Percentiles rank a stretch among this genome's conserved stretches.
These are phyloP conservation scores for Lentinula sp. DNA, from an alignment of 768 basidiomycete species.

Conservation along the genomic window DNA sequence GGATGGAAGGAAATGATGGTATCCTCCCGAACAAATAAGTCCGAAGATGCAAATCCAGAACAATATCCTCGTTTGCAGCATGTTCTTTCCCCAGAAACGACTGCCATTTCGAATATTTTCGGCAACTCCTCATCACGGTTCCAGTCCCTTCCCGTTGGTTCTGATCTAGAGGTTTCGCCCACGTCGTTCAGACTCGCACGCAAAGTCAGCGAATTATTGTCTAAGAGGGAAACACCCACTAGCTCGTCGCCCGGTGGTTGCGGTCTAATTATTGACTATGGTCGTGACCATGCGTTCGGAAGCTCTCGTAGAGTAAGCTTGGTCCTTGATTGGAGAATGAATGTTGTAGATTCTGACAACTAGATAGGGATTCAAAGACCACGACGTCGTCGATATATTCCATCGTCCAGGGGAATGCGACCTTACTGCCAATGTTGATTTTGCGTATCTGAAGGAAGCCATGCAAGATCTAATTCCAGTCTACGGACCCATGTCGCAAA, in stretches of 20 bases:
- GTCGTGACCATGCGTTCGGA: constrained; percentile 60
- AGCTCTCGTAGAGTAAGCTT: constrained; percentile 74
- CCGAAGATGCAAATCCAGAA: constrained; percentile 43
- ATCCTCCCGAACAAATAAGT: constrained; percentile 11
- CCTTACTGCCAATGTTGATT: constrained; percentile 96
- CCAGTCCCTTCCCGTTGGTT: constrained; percentile 56
- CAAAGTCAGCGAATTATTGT: constrained; percentile 59
- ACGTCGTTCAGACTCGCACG: constrained; percentile 64
- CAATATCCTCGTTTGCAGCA: constrained; percentile 45
- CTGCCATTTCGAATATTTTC: constrained; percentile 47
- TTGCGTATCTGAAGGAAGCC: constrained; percentile 80
- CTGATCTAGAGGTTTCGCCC: constrained; percentile 77
- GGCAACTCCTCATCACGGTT: constrained; percentile 68
- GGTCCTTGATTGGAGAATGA: not conserved
- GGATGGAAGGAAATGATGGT: constrained; percentile 89
- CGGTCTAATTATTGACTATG: constrained; percentile 89
- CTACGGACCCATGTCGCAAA: constrained; percentile 74
- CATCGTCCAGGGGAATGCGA: constrained; percentile 83
- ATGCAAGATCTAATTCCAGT: constrained; percentile 43
- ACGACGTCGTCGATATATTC: constrained; percentile 82
- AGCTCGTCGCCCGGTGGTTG: constrained; percentile 34
- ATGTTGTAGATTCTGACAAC: not conserved
- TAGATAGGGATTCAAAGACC: constrained; percentile 80
- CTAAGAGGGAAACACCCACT: not conserved
- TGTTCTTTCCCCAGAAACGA: constrained; percentile 40